Conservation (phyloP, 2,329 filamentous ascomycete species). For the Botrytis hyacinthi region DNA sequence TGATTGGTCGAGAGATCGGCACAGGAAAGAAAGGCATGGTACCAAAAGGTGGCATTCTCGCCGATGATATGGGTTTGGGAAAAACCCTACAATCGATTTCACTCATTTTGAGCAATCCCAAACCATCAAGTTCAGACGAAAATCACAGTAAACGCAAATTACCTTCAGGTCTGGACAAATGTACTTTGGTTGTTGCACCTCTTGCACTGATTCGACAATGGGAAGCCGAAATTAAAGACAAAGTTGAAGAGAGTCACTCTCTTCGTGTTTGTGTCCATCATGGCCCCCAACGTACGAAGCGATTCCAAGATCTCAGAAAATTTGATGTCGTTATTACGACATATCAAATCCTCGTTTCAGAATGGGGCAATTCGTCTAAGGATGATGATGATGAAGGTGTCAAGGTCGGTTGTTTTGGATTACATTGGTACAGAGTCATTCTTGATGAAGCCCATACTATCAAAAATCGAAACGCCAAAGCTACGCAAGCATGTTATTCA, state of each 20-base stretch:
- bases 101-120: conserved; percentile 79
- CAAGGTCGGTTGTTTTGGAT: conserved; percentile 81
- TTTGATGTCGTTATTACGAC: conserved; percentile 98
- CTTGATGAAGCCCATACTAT: conserved; percentile 97
- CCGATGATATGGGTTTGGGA: conserved; percentile 95
- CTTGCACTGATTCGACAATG: conserved; percentile 94
- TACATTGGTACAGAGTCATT: conserved; percentile 94
- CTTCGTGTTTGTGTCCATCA: conserved; percentile 89
- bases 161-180: conserved; percentile 67
- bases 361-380: conserved; percentile 70
- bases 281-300: conserved; percentile 79
- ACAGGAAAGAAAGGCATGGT: conserved; percentile 76
- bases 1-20: conserved; percentile 88
- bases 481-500: conserved; percentile 87
- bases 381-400: conserved; percentile 55
- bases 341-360: conserved; percentile 91
- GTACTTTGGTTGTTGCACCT: conserved; percentile 88
- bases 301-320: conserved; percentile 68
- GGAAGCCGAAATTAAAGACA: conserved; percentile 88
- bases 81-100: conserved; percentile 95
- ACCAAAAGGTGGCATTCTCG: conserved; percentile 90
- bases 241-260: conserved; percentile 65
- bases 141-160: conserved; percentile 59
- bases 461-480: conserved; percentile 96
- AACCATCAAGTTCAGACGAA: conserved; percentile 59